A percentile compares a stretch with the other conserved stretches of the same genome.
Evolutionary conservation across 2,329 filamentous ascomycete species (phyloP).

Genomic region (Fusarium proliferatum): DNA sequence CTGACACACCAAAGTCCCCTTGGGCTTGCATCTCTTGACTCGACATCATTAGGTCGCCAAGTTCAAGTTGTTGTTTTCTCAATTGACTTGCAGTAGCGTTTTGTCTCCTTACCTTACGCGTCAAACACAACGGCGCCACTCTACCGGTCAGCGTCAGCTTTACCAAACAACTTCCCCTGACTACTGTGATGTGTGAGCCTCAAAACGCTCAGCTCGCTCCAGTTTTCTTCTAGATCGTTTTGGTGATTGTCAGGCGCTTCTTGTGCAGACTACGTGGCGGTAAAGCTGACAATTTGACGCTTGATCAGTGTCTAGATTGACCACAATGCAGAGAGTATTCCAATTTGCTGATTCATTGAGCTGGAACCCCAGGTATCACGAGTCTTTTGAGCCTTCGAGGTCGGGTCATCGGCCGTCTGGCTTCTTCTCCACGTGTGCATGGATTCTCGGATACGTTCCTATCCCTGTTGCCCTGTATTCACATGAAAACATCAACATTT

Average conservation of each 20-base stretch:
- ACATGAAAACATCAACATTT: neutral
- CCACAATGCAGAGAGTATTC: neutral
- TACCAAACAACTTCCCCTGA: conserved; percentile 22
- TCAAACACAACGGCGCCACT: conserved; percentile 25
- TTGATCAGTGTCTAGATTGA: neutral
- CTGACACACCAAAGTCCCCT: neutral
- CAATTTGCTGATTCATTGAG: neutral
- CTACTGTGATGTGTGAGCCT: conserved; percentile 15
- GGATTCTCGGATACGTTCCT: neutral
- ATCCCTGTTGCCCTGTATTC: neutral
- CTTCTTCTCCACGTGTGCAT: neutral
- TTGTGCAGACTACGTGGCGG: neutral
- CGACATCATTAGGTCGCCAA: conserved; percentile 11
- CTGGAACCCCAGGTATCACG: neutral
- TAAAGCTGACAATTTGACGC: neutral
- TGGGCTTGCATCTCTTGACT: conserved; percentile 11
- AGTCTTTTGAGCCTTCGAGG: neutral
- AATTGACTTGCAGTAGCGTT: conserved; percentile 20
- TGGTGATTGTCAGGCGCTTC: neutral
- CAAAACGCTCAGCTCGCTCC: conserved; percentile 28
- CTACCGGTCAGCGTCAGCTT: neutral
- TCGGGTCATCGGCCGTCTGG: conserved; percentile 1
- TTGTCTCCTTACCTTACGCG: conserved; percentile 18
- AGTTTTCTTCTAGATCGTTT: conserved; percentile 15
- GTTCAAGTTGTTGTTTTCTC: conserved; percentile 2